Evolutionary conservation across 139 green algal species (phyloP).

Genomic region (Micromonas commoda): DNA sequence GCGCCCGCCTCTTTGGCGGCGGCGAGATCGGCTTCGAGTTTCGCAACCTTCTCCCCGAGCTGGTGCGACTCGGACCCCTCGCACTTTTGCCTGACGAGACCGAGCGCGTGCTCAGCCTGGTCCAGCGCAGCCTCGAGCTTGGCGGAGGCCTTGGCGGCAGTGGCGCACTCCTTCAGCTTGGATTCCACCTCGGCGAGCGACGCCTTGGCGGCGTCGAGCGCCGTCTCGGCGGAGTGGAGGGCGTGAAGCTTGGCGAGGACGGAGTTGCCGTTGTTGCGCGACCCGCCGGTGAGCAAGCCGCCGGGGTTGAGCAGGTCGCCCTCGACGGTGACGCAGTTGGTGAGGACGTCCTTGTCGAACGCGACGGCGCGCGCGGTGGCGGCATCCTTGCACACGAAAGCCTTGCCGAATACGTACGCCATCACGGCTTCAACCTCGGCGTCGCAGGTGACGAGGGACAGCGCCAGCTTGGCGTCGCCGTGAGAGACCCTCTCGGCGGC

Average conservation of each 20-base stretch:
- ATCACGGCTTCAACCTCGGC: constrained; percentile 69
- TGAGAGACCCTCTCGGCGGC: constrained; percentile 2
- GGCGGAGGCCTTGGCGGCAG: constrained; percentile 2
- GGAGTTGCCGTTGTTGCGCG: constrained; percentile 44
- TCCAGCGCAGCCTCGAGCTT: constrained; percentile 36
- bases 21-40: constrained; percentile 25
- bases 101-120: constrained; percentile 45
- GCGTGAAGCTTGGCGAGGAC: constrained; percentile 62
- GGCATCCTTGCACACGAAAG: constrained; percentile 89
- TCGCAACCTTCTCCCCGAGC: constrained; percentile 9
- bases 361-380: constrained; percentile 83
- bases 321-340: constrained; percentile 87
- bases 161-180: no score
- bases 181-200: no score
- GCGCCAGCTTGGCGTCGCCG: constrained; percentile 45
- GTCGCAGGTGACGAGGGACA: constrained; percentile 78
- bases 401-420: constrained; percentile 86
- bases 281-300: constrained; percentile 75
- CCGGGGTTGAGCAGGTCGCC: constrained; percentile 92
- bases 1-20: background rate
- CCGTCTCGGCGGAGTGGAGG: constrained; percentile 46
- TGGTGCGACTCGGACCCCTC: constrained; percentile 15
- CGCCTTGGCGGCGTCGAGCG: constrained; percentile 47
- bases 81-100: constrained; percentile 21
- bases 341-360: constrained; percentile 75